Percentiles rank a stretch among this genome's conserved stretches.
phyloP scores from a whole-genome alignment of 176 grass and related monocot species.

The Oryza longistaminata region DNA sequence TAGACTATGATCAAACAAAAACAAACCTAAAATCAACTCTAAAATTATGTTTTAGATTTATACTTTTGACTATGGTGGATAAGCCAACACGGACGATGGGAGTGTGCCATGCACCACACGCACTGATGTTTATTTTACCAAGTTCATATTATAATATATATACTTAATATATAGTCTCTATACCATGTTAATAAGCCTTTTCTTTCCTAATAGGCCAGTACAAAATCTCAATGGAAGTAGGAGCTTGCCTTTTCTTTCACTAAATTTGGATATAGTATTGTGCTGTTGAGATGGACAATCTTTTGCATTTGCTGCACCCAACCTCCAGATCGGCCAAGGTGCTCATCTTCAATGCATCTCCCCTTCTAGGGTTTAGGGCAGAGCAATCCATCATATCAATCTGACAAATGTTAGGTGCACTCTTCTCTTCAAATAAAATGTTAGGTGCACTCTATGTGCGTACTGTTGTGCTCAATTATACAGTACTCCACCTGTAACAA shows the following conservation, averaged over 20 bases:
- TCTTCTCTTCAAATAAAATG: neutral
- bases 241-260: neutral
- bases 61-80: no score
- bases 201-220: neutral
- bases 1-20: no score
- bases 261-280: neutral
- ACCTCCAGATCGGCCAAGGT: slow-evolving; percentile 5
- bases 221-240: neutral
- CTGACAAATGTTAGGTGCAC: neutral
- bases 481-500: no score
- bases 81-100: no score
- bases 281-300: neutral
- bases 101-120: no score
- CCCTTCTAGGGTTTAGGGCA: neutral
- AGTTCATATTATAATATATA: no score
- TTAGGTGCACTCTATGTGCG: neutral
- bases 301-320: slow-evolving; percentile 10
- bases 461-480: neutral
- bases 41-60: no score
- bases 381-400: neutral
- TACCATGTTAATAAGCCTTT: neutral
- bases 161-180: neutral
- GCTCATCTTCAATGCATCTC: slow-evolving; percentile 32
- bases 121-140: no score
- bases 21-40: no score